These are phyloP conservation scores for Phyllosticta citrichinensis DNA, from an alignment of 2,329 filamentous ascomycete species.

Conservation along the genomic window DNA sequence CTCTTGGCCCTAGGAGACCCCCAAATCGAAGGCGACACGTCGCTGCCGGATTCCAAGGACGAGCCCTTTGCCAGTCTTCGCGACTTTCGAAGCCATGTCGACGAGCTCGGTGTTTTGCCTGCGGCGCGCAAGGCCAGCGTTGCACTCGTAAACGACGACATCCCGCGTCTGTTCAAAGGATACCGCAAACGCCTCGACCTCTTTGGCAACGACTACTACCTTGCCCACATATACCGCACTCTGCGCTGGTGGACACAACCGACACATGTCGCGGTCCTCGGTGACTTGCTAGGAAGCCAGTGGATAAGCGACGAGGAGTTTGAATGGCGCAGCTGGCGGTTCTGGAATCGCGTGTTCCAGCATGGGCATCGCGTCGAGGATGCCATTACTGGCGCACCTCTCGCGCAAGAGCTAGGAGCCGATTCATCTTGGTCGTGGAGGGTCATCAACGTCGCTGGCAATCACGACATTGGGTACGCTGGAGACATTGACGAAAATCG, in stretches of 20 bases:
- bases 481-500: conserved; percentile 75
- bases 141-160: conserved; percentile 38
- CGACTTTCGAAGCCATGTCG: conserved; percentile 23
- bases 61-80: conserved; percentile 32
- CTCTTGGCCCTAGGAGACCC: conserved; percentile 84
- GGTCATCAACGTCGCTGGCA: conserved; percentile 84
- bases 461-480: conserved; percentile 94
- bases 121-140: conserved; percentile 7
- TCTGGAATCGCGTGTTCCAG: conserved; percentile 72
- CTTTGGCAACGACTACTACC: conserved; percentile 87
- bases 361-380: conserved; percentile 53
- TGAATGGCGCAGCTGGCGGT: conserved; percentile 57
- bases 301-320: conserved; percentile 90
- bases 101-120: neutral
- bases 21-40: conserved; percentile 86
- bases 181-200: conserved; percentile 75
- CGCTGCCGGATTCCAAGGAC: conserved; percentile 50
- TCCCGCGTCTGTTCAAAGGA: conserved; percentile 56
- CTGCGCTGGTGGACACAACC: conserved; percentile 76
- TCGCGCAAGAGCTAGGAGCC: conserved; percentile 28
- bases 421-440: conserved; percentile 58
- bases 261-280: conserved; percentile 79
- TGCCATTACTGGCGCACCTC: conserved; percentile 15
- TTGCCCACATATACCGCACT: conserved; percentile 83
- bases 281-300: conserved; percentile 87